Conservation (phyloP, 192 early-diverging fungal genomes). For the Coemansia sp. region DNA sequence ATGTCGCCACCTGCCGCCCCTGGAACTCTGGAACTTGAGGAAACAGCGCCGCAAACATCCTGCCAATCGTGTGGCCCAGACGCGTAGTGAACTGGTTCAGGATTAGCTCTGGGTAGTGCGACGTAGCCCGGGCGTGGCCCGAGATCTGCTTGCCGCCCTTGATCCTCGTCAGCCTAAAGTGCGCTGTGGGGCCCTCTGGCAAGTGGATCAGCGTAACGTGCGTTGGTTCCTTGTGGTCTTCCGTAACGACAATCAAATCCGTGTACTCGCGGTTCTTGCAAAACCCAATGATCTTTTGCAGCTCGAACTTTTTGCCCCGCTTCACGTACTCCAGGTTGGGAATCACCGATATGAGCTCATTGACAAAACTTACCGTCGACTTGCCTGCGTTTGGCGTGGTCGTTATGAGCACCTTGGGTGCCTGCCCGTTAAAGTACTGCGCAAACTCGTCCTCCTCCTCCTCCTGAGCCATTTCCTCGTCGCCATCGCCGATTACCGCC, state of each 20-base stretch:
- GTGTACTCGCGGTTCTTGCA: slow-evolving; percentile 88
- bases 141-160: slow-evolving; percentile 75
- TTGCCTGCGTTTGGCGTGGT: slow-evolving; percentile 58
- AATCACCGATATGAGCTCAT: slow-evolving; percentile 86
- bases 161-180: slow-evolving; percentile 88
- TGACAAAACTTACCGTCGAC: slow-evolving; percentile 77
- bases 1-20: slow-evolving; percentile 89
- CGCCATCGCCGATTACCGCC: slow-evolving; percentile 74
- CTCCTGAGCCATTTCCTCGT: slow-evolving; percentile 79
- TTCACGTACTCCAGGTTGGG: slow-evolving; percentile 88
- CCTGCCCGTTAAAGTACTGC: slow-evolving; percentile 79
- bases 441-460: slow-evolving; percentile 85
- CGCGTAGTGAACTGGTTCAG: slow-evolving; percentile 97
- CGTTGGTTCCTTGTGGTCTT: slow-evolving; percentile 88
- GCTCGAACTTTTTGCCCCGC: slow-evolving; percentile 79
- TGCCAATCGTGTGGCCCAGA: slow-evolving; percentile 92
- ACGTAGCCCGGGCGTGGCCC: slow-evolving; percentile 73
- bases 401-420: slow-evolving; percentile 92
- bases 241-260: slow-evolving; percentile 90
- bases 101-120: slow-evolving; percentile 92
- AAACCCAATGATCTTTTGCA: slow-evolving; percentile 88
- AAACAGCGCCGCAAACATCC: slow-evolving; percentile 93
- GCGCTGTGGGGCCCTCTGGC: slow-evolving; percentile 93
- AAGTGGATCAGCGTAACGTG: slow-evolving; percentile 91
- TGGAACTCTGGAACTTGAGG: slow-evolving; percentile 97